phyloP scores from a whole-genome alignment of 441 rosid species.

The Kokia cookei region DNA sequence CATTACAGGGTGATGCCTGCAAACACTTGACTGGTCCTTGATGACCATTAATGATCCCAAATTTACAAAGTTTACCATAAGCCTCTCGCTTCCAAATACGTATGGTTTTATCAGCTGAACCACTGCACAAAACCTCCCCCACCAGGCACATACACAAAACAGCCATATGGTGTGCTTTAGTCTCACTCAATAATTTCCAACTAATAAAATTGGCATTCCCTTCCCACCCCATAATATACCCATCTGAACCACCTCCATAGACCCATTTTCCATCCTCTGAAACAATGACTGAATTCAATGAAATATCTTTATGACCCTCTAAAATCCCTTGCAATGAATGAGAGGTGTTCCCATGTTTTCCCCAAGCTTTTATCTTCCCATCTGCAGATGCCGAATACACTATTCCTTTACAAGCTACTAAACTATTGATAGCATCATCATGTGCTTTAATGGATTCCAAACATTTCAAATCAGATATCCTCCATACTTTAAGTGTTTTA shows the following conservation, averaged over 20 bases:
- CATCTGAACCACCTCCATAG: slow-evolving; percentile 83
- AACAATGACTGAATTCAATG: slow-evolving; percentile 62
- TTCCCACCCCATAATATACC: slow-evolving; percentile 85
- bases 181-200: slow-evolving; percentile 64
- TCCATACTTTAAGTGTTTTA: slow-evolving; percentile 83
- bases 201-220: slow-evolving; percentile 34
- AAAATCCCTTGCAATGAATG: slow-evolving; percentile 65
- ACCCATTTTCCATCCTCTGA: slow-evolving; percentile 81
- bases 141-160: slow-evolving; percentile 65
- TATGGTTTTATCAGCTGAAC: slow-evolving; percentile 86
- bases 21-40: slow-evolving; percentile 85
- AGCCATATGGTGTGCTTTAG: slow-evolving; percentile 65
- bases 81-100: slow-evolving; percentile 67
- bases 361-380: slow-evolving; percentile 65
- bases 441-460: slow-evolving; percentile 84
- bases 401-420: slow-evolving; percentile 50
- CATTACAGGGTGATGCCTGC: slow-evolving; percentile 57
- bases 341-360: slow-evolving; percentile 27
- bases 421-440: slow-evolving; percentile 70
- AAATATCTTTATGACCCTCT: slow-evolving; percentile 71
- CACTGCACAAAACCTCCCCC: slow-evolving; percentile 64
- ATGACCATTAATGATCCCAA: slow-evolving; percentile 59
- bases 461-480: slow-evolving; percentile 74
- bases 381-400: slow-evolving; percentile 89
- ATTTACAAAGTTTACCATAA: slow-evolving; percentile 43